Base-by-base conservation (phyloP, 352 stramenopile genomes). In the Pythium aquatile region DNA sequence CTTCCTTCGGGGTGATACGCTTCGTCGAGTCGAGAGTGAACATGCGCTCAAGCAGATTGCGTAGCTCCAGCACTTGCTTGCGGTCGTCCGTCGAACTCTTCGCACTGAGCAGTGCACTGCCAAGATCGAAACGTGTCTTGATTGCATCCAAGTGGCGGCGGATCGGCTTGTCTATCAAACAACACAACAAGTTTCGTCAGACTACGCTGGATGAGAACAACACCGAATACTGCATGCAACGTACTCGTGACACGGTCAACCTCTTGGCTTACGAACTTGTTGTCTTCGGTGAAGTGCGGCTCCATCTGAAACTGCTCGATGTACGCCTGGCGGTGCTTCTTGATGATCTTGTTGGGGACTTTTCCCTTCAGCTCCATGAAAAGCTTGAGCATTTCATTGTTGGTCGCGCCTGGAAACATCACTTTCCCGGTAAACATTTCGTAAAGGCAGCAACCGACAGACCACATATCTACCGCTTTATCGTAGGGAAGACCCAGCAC, bases 361-460 rank as follows among this genome's bases (percentile, higher is more conserved):
- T 93, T 93, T 24, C 87, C 85, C 78, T 99, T 97, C 32, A 98
- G 60, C 70, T 98, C 88, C 97, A 99, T 99, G 70, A 99, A 98
- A 11, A 94, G 69, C 71, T 93, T 94, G 42, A 98, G 83, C 94
- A 98, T 98, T 61, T 99, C 96, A 70, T 99, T 99, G 81, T 99
- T 99, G 49, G 91, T 98, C 52, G 80, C 88, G 20, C 97, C 97
- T 74, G 93, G 90, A 74, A 99, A 99, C 70, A 99, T 83, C 58
- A 99, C 92, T 72, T 96, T 93, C 24, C 98, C 98, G 63, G 97
- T 98, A 81, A 98, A 99, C 63, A 99, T 90, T 72, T 99, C 98
- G 59, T 92, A 98, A 35, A 99, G 79, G 59, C 97, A 98, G 60
- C 96, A 97, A 52, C 95, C 93, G 58, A 99, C 81, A 81, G 87